Conservation (phyloP, 2,329 filamentous ascomycete species). For the Talaromyces sp. region DNA sequence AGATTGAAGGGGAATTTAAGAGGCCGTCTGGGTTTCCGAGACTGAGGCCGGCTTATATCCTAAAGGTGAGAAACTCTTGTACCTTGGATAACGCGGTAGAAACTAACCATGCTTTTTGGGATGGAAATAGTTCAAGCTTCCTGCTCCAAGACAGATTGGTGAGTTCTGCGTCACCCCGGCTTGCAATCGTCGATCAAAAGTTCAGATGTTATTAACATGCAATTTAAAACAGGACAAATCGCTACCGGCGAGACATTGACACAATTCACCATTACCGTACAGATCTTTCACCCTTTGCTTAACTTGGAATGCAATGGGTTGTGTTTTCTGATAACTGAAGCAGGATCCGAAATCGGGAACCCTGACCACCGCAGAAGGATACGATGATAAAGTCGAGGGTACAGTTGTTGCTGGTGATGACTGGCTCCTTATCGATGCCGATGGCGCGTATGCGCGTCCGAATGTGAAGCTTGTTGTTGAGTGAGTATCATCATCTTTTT, state of each 20-base stretch:
- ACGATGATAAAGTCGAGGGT: background rate
- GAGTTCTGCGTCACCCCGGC: background rate
- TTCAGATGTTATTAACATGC: background rate
- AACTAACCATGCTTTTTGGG: background rate
- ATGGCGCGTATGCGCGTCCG: background rate
- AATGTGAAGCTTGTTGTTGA: background rate
- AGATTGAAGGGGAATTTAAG: background rate
- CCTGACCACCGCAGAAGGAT: background rate
- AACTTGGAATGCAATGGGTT: no score
- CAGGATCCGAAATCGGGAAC: background rate
- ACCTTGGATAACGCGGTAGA: background rate
- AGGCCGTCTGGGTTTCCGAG: background rate
- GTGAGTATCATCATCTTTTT: background rate
- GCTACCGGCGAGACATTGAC: background rate
- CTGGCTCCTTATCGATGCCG: background rate
- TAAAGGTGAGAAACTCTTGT: background rate
- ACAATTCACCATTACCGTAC: background rate
- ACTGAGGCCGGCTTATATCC: background rate
- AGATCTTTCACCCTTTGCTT: background rate
- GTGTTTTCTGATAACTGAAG: background rate
- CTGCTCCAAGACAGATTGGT: background rate
- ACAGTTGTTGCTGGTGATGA: background rate
- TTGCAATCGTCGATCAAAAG: no score
- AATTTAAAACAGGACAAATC: background rate
- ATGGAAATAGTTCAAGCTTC: background rate